These are phyloP conservation scores for Rhodotorula sp. DNA, from an alignment of 1,284 basidiomycete species.

Conservation along the genomic window DNA sequence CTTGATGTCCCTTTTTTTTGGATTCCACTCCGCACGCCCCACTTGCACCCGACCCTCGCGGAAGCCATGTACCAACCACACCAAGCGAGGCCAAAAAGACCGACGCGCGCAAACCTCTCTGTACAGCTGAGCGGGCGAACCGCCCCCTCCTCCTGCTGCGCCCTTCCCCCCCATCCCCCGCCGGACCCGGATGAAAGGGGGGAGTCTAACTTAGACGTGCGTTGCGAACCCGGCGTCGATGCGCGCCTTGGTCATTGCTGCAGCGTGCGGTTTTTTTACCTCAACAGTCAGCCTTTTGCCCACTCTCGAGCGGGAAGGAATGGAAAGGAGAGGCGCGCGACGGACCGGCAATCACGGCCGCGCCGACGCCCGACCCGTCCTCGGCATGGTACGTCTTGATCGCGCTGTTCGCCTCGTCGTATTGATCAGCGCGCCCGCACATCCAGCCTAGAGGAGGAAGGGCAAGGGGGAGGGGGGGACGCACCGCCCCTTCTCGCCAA, in stretches of 20 bases:
- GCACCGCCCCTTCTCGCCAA: constrained; percentile 76
- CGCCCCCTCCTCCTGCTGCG: no score
- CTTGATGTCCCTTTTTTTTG: no score
- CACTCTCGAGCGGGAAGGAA: not conserved
- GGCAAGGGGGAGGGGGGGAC: not conserved
- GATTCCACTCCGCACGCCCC: no score
- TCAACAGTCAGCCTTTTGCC: constrained; percentile 4
- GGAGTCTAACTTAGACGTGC: constrained; percentile 46
- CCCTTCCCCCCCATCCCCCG: no score
- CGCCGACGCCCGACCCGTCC: constrained; percentile 93
- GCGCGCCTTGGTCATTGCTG: constrained; percentile 66
- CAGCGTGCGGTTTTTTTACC: no score
- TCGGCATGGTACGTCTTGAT: constrained; percentile 89
- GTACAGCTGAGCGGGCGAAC: not conserved
- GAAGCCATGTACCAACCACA: no score
- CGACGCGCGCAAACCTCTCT: no score
- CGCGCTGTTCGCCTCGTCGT: constrained; percentile 51
- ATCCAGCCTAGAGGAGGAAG: not conserved
- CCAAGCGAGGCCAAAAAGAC: no score
- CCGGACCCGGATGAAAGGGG: no score
- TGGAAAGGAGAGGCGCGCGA: constrained; percentile 26
- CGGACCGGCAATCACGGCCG: constrained; percentile 88
- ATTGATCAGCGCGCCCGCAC: not conserved
- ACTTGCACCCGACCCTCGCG: no score
- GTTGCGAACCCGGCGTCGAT: constrained; percentile 57